Base-by-base conservation (phyloP, 2,329 filamentous ascomycete genomes). In the Beauveria varroae region DNA sequence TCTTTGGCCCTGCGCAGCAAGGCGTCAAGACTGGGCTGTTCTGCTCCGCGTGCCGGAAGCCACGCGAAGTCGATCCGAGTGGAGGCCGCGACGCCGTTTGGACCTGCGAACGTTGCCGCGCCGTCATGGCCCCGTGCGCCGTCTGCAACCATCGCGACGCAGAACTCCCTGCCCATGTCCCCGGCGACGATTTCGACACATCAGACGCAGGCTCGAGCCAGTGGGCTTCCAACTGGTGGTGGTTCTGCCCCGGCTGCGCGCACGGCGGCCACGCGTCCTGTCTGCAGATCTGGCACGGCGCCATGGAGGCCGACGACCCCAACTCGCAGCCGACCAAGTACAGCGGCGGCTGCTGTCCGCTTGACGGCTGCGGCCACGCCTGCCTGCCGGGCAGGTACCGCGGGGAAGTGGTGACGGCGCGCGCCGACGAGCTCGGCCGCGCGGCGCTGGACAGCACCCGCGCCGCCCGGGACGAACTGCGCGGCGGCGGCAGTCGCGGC, bases 331-430 rank as follows among this genome's bases (percentile, higher is more conserved):
- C 69, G 0, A 63, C 66, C 34, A 72, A 73, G 24, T 76, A 71
- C 64, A 80, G 79, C 37, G 82, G 80, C 53, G 85, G 85, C 0
- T 86, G 80, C 69, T 88, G 85, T 64, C 85, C 85, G 1, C 72
- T 86, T n/a, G 84, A 87, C 64, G 85, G 85, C 0, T 88, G 85
- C 67, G 81, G 84, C 3, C 85, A 88, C 66, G 82, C 82, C 30
- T 88, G 85, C 63, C 75, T 87, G 0, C 83, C 84, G 0, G 82
- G 83, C 0, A 74, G 74, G 41, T 86, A 83, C 72, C 77, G 81
- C 5, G 74, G 79, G 7, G 81, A 84, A 65, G 75, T 69, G 1
- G 72, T 69, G 28, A 76, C 75, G 0, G 74, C 74, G 3, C 73
- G 77, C 4, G 76, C 76, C 37, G 82, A 84, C n/a, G 82, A 85